A percentile compares a stretch with the other conserved stretches of the same genome.
These are phyloP conservation scores for Trichothecium sympodiale DNA, from an alignment of 2,329 filamentous ascomycete genomes.

Conservation along the genomic window DNA sequence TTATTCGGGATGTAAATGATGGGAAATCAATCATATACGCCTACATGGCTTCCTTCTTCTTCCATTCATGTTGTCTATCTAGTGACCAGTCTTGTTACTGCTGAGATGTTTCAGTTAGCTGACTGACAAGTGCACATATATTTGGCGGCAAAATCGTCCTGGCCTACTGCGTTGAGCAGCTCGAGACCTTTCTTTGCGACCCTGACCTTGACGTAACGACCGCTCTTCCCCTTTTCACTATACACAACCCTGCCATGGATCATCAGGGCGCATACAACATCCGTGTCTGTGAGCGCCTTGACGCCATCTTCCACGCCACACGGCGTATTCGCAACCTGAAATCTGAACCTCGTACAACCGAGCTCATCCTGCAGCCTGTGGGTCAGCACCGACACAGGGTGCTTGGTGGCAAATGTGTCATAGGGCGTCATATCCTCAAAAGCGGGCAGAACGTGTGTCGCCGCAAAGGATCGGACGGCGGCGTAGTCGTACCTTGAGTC, in stretches of 20 bases:
- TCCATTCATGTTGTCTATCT: too few species aligned
- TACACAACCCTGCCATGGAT: constrained; percentile 63
- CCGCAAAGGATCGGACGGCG: constrained; percentile 67
- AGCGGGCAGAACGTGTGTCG: constrained; percentile 59
- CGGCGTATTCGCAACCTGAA: constrained; percentile 36
- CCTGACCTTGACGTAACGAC: constrained; percentile 61
- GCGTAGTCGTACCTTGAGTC: constrained; percentile 72
- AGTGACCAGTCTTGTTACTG: too few species aligned
- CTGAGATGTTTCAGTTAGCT: too few species aligned
- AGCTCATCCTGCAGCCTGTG: constrained; percentile 53
- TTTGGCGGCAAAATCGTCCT: constrained; percentile 38
- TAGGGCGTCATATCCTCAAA: constrained; percentile 83
- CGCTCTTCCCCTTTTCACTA: constrained; percentile 48
- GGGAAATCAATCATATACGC: too few species aligned
- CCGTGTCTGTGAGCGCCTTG: constrained; percentile 28
- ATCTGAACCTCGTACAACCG: constrained; percentile 49
- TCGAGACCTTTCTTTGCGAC: constrained; percentile 50
- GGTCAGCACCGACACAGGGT: constrained; percentile 67
- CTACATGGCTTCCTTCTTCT: too few species aligned
- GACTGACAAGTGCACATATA: too few species aligned
- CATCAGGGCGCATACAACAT: constrained; percentile 61
- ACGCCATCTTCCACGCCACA: constrained; percentile 28
- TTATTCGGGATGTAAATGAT: too few species aligned
- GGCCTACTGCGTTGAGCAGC: constrained; percentile 29
- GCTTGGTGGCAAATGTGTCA: constrained; percentile 75